A percentile compares a stretch with the other conserved stretches of the same genome.
Conservation (phyloP, 2,329 filamentous ascomycete species). For the Westerdykella sp. region DNA sequence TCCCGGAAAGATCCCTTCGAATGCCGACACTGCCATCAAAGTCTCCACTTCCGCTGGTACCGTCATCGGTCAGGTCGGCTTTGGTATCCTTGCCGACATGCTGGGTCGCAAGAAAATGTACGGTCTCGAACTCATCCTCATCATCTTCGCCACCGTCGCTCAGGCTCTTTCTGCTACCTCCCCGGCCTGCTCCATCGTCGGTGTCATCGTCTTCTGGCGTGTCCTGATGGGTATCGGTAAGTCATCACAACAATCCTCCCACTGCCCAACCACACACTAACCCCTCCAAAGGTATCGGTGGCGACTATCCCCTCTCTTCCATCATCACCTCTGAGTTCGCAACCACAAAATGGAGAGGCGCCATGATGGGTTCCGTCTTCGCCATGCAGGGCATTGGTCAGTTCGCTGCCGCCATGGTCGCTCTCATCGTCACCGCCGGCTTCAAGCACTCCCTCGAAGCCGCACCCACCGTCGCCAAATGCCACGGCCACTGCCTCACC, state of each 20-base stretch:
- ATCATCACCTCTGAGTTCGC: conserved; percentile 86
- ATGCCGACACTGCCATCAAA: conserved; percentile 76
- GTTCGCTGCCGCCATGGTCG: conserved; percentile 66
- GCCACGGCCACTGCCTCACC: conserved; percentile 57
- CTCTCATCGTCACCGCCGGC: conserved; percentile 64
- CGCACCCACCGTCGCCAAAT: conserved; percentile 49
- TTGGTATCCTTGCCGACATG: conserved; percentile 61
- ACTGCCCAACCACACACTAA: neutral
- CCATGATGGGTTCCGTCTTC: conserved; percentile 83
- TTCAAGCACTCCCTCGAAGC: conserved; percentile 59
- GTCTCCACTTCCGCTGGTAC: conserved; percentile 77
- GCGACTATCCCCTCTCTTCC: conserved; percentile 73
- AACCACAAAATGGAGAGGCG: conserved; percentile 76
- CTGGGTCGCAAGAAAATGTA: conserved; percentile 81
- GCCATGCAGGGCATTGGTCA: conserved; percentile 84
- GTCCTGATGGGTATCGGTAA: conserved; percentile 38
- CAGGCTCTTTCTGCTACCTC: conserved; percentile 35
- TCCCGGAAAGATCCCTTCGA: conserved; percentile 51
- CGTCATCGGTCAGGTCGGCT: conserved; percentile 73
- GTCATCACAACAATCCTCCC: neutral
- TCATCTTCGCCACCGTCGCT: conserved; percentile 36
- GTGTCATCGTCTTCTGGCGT: conserved; percentile 37
- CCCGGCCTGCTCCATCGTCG: conserved; percentile 30
- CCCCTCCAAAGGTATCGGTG: conserved; percentile 38
- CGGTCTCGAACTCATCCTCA: conserved; percentile 46